Conservation (phyloP, 129 eudicot genomes). For the Chrysanthemum seticuspe region DNA sequence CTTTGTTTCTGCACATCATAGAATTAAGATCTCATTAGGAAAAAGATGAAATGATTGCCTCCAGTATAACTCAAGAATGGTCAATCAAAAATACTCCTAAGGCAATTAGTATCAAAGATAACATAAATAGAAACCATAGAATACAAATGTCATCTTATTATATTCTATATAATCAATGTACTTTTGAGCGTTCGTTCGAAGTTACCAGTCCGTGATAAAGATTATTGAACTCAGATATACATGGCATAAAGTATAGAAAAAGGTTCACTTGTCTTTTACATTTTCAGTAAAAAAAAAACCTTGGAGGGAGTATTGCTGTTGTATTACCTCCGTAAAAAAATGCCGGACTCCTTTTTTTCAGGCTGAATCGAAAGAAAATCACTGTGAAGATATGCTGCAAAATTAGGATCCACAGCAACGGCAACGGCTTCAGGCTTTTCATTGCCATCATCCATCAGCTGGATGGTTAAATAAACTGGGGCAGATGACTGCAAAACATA, state of each 20-base stretch:
- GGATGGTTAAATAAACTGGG: conserved; percentile 68
- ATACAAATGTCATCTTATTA: background rate
- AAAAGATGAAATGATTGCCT: conserved; percentile 15
- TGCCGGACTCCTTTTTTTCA: conserved; percentile 60
- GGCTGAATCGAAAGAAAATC: conserved; percentile 70
- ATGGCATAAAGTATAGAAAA: background rate
- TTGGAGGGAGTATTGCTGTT: background rate
- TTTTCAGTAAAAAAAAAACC: background rate
- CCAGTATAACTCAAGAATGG: background rate
- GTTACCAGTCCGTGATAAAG: background rate
- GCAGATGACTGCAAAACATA: conserved; percentile 55
- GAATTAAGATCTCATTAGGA: conserved; percentile 8
- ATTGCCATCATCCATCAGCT: conserved; percentile 83
- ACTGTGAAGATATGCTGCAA: conserved; percentile 68
- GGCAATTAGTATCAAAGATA: conserved; percentile 4
- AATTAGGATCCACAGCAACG: conserved; percentile 84
- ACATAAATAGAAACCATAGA: conserved; percentile 1
- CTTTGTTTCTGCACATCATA: conserved; percentile 59
- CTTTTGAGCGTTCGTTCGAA: conserved; percentile 1
- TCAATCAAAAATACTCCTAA: background rate
- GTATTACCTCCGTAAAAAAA: conserved; percentile 75
- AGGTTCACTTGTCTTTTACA: background rate
- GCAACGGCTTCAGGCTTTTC: conserved; percentile 88
- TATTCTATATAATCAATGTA: background rate
- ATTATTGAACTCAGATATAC: background rate